These are phyloP conservation scores for Brasilioporus rufonigricans DNA, from an alignment of 768 basidiomycete species.

Conservation along the genomic window DNA sequence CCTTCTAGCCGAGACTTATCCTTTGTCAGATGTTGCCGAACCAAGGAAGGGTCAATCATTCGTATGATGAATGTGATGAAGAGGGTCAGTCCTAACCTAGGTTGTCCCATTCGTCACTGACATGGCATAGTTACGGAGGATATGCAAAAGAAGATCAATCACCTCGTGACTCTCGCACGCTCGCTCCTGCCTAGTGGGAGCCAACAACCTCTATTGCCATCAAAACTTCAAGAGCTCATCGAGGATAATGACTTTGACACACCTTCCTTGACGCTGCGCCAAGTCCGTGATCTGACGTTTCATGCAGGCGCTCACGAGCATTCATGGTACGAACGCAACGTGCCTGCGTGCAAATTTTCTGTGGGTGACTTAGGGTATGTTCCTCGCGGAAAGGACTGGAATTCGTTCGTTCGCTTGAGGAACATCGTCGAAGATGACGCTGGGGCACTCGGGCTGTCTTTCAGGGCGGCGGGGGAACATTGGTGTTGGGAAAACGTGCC, in stretches of 20 bases:
- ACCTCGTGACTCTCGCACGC: constrained; percentile 39
- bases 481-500: constrained; percentile 39
- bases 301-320: constrained; percentile 36
- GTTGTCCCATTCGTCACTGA: background rate
- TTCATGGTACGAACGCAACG: constrained; percentile 39
- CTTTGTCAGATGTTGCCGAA: constrained; percentile 42
- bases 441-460: constrained; percentile 21
- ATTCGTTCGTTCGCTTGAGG: constrained; percentile 37
- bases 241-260: constrained; percentile 32
- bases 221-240: constrained; percentile 33
- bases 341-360: constrained; percentile 39
- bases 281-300: constrained; percentile 39
- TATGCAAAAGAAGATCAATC: constrained; percentile 38
- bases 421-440: constrained; percentile 37
- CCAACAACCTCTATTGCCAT: constrained; percentile 30
- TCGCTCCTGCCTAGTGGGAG: constrained; percentile 39
- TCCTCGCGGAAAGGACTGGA: constrained; percentile 34
- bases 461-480: constrained; percentile 29
- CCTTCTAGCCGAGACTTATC: background rate
- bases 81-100: constrained; percentile 13
- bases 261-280: constrained; percentile 32
- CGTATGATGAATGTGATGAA: constrained; percentile 20
- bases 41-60: constrained; percentile 31
- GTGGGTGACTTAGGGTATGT: constrained; percentile 49
- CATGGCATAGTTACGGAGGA: constrained; percentile 30